Evolutionary conservation across 352 stramenopile species (phyloP), one percentile per base, ranked within the genome.

Genomic region (Globisporangium emineosum): DNA sequence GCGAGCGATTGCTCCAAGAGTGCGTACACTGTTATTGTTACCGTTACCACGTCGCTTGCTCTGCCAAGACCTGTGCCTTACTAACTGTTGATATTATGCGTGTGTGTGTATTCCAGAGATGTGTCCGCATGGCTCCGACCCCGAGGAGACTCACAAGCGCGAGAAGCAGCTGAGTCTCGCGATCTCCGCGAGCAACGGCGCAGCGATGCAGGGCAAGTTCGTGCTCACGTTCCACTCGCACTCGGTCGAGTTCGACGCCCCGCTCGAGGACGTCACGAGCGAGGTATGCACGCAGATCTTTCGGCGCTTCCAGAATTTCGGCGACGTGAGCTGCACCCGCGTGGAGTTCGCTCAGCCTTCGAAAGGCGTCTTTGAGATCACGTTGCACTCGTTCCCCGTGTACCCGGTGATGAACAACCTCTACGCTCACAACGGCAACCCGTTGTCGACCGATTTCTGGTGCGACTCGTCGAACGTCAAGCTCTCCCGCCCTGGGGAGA

Each of bases 371-470:
- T 89, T 76, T 47, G 82, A 88, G 60, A 77, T 93, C 62, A 83
- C 76, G 9, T 32, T 93, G 27, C 74, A 75, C 53, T 73, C 81
- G 19, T 91, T 93, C 60, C 85, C 84, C 0, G 66, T 75, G 6
- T 86, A 89, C 65, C 85, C 81, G 12, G 73, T 90, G 65, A 91
- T 91, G 82, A 91, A 91, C 67, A 91, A 93, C 55, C 66, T 91
- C 37, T 89, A 83, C 60, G 64, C 72, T 45, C 85, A 91, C 70
- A 67, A 83, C 19, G 85, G 82, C 25, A 86, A 91, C 45, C 82
- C 82, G 5, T 63, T 61, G 3, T 57, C 64, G 19, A 78, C 57
- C 17, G 81, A 85, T 6, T 91, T 93, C 35, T 78, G 70, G 67
- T 93, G 83, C 52, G 78, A 90, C 37, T 23, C 75, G 33, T 70